phyloP scores from a whole-genome alignment of 2,329 filamentous ascomycete species.

The Epicoccum nigrum region DNA sequence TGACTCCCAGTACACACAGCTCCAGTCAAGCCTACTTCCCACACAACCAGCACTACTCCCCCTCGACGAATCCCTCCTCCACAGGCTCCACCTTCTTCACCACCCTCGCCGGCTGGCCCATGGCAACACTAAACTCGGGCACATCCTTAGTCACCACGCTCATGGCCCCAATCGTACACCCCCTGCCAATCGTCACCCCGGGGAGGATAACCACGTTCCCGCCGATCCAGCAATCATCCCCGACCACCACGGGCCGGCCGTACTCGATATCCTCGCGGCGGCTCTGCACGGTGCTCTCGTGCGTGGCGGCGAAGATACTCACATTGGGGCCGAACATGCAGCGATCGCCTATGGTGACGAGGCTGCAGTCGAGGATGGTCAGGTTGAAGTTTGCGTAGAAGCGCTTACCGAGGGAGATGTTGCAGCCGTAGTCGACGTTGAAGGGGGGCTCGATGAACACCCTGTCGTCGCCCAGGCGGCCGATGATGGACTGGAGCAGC shows the following conservation, averaged over 20 bases:
- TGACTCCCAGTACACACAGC: too few relatives aligned
- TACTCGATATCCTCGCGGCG: slow-evolving; percentile 58
- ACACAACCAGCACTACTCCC: neutral
- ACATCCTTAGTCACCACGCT: slow-evolving; percentile 83
- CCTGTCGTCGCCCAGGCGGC: slow-evolving; percentile 41
- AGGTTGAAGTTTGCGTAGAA: slow-evolving; percentile 69
- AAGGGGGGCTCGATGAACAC: slow-evolving; percentile 66
- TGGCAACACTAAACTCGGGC: slow-evolving; percentile 66
- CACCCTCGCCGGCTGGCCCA: slow-evolving; percentile 69
- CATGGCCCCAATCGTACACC: slow-evolving; percentile 76
- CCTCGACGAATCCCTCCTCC: slow-evolving; percentile 10
- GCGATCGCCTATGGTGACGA: slow-evolving; percentile 60
- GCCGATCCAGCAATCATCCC: slow-evolving; percentile 54
- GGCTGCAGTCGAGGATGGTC: slow-evolving; percentile 59
- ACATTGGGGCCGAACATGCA: slow-evolving; percentile 62
- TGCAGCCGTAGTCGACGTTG: slow-evolving; percentile 69
- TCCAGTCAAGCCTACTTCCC: neutral
- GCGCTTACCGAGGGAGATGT: slow-evolving; percentile 65
- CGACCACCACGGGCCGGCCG: slow-evolving; percentile 56
- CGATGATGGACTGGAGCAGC: slow-evolving; percentile 38
- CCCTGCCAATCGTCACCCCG: slow-evolving; percentile 78
- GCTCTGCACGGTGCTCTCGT: slow-evolving; percentile 58
- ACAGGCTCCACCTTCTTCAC: slow-evolving; percentile 48
- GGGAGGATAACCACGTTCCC: slow-evolving; percentile 65
- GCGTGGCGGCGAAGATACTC: slow-evolving; percentile 59